Conservation (phyloP, 345 rosid species). For the Corchorus olitorius region DNA sequence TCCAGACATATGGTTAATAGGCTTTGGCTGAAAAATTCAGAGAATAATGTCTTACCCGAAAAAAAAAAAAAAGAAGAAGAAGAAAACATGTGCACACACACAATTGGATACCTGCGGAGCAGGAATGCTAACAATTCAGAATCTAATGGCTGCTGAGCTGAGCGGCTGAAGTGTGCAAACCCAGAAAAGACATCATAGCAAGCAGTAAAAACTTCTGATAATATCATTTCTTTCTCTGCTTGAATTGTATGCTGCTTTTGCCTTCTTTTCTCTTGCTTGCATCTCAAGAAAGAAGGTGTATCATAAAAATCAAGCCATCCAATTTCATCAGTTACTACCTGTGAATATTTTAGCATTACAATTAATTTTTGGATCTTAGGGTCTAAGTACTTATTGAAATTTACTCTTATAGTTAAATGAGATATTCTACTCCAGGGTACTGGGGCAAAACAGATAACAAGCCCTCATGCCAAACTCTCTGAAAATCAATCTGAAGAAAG, state of each 20-base stretch:
- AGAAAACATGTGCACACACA: not conserved
- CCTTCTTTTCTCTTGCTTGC: constrained; percentile 46
- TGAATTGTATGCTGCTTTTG: constrained; percentile 53
- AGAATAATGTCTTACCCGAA: not conserved
- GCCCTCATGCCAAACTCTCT: not conserved
- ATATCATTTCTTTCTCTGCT: constrained; percentile 68
- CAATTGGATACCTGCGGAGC: constrained; percentile 49
- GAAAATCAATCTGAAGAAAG: constrained; percentile 10
- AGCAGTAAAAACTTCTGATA: constrained; percentile 57
- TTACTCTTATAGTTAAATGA: constrained; percentile 1
- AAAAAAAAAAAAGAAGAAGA: not conserved
- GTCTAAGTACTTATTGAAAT: not conserved
- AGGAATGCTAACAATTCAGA: constrained; percentile 54
- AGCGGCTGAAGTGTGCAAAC: constrained; percentile 65
- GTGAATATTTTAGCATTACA: constrained; percentile 13
- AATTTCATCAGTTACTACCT: constrained; percentile 66
- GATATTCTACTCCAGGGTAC: not conserved
- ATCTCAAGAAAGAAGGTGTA: constrained; percentile 18
- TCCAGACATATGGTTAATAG: constrained; percentile 56
- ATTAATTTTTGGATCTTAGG: constrained; percentile 7
- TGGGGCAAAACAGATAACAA: not conserved
- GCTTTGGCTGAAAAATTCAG: constrained; percentile 52
- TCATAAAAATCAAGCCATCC: constrained; percentile 74
- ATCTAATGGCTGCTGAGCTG: constrained; percentile 53
- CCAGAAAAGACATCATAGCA: constrained; percentile 78